Conservation (phyloP, 768 basidiomycete genomes). For the Mycena filopes region DNA sequence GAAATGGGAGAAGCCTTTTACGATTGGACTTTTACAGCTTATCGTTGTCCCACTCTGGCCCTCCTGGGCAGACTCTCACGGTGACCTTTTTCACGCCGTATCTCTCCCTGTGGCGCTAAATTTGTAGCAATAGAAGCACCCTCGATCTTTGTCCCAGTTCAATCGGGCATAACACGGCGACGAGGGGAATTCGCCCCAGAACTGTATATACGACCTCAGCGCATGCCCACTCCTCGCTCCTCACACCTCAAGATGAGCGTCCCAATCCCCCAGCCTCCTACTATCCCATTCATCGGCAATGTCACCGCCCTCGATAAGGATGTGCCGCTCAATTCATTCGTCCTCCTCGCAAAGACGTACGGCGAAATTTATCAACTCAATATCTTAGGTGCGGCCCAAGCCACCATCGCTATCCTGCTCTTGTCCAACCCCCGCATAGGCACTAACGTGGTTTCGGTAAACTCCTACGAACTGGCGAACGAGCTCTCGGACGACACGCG, state of each 20-base stretch:
- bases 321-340: slow-evolving; percentile 44
- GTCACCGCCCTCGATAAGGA: slow-evolving; percentile 44
- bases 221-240: too few relatives aligned
- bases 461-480: slow-evolving; percentile 13
- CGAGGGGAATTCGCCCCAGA: too few relatives aligned
- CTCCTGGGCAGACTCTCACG: too few relatives aligned
- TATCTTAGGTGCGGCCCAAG: slow-evolving; percentile 43
- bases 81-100: too few relatives aligned
- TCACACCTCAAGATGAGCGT: slow-evolving; percentile 39
- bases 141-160: too few relatives aligned
- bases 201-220: too few relatives aligned
- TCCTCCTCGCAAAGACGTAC: slow-evolving; percentile 46
- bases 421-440: background rate
- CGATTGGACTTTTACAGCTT: too few relatives aligned
- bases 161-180: too few relatives aligned
- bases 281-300: slow-evolving; percentile 51
- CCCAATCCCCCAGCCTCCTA: slow-evolving; percentile 50
- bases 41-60: too few relatives aligned
- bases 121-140: too few relatives aligned
- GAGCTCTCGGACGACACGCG: slow-evolving; percentile 26
- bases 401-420: background rate
- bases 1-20: too few relatives aligned
- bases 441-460: background rate
- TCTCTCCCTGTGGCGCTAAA: too few relatives aligned
- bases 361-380: slow-evolving; percentile 51